These are phyloP conservation scores for Kitagawia praeruptora DNA, from an alignment of 129 eudicot genomes.

Conservation along the genomic window DNA sequence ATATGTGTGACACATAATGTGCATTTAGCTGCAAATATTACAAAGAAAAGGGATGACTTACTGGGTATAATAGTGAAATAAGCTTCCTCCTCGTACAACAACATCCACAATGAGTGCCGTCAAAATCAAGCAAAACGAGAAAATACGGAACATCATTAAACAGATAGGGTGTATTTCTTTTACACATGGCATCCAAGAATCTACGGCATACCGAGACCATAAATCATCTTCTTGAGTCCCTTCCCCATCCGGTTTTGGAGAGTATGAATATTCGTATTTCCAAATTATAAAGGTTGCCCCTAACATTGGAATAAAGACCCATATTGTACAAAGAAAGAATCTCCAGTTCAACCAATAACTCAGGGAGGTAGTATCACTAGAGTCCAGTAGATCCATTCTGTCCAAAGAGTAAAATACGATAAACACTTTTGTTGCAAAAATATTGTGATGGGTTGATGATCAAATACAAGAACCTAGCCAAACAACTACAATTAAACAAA, in stretches of 20 bases:
- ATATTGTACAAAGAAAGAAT: constrained; percentile 57
- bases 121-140: constrained; percentile 52
- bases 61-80: constrained; percentile 80
- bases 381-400: constrained; percentile 26
- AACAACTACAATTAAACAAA: neutral
- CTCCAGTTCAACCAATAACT: constrained; percentile 95
- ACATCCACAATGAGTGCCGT: constrained; percentile 44
- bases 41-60: constrained; percentile 29
- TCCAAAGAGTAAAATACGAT: neutral
- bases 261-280: constrained; percentile 48
- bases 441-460: neutral
- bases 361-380: constrained; percentile 47
- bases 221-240: constrained; percentile 27
- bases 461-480: neutral
- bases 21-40: neutral
- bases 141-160: constrained; percentile 51
- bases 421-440: neutral
- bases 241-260: constrained; percentile 33
- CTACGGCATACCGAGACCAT: constrained; percentile 32
- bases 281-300: constrained; percentile 43
- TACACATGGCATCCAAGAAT: constrained; percentile 84
- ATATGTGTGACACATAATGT: too few species aligned
- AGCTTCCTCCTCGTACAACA: constrained; percentile 43
- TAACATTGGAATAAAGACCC: constrained; percentile 39
- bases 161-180: constrained; percentile 56